Evolutionary conservation across 768 basidiomycete genomes (phyloP), one percentile per base, ranked within the genome.

Genomic region (Agaricus blazei): DNA sequence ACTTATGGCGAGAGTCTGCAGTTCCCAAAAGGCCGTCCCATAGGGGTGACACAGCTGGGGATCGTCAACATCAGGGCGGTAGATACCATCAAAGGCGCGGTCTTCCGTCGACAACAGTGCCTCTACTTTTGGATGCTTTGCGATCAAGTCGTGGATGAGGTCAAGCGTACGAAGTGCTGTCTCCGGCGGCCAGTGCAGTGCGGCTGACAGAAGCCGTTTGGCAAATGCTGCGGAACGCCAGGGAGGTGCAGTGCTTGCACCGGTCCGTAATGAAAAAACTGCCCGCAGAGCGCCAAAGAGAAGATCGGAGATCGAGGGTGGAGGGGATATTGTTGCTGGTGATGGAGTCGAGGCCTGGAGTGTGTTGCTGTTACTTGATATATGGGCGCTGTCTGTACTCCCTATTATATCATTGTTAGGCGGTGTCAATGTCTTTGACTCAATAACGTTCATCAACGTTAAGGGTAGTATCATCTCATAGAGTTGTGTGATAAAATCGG

Each of bases 191-290:
- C 95, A 94, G 64, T 89, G 85, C 40, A 98, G 75, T 4, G 87
- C 82, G 34, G 87, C 85, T 47, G 80, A 79, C 28, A 96, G 76
- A 46, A 98, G 78, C n/a, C 96, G 89, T 72, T 98, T 98, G 52
- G 89, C 80, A 70, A 98, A 98, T 2, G 96, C 93, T 43, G 93
- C 91, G 42, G 87, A 81, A 62, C 93, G 86, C 80, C 85, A 80
- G 58, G 86, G 73, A 26, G 91, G 82, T 27, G 81, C 71, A 24
- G 75, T 71, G 4, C 81, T 80, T 51, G 80, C 41, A 46, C 58
- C 72, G 19, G 77, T 76, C 48, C 84, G 82, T 24, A 90, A 85
- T 51, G 88, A 84, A 75, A 98, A 96, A 42, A 88, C 82, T 51
- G 91, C 78, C 45, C 83, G 72, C 54, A 99, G 77, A 48, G 92